Evolutionary conservation across 352 stramenopile genomes (phyloP), one percentile per base, ranked within the genome.

Genomic region (Elongisporangium undulatum): DNA sequence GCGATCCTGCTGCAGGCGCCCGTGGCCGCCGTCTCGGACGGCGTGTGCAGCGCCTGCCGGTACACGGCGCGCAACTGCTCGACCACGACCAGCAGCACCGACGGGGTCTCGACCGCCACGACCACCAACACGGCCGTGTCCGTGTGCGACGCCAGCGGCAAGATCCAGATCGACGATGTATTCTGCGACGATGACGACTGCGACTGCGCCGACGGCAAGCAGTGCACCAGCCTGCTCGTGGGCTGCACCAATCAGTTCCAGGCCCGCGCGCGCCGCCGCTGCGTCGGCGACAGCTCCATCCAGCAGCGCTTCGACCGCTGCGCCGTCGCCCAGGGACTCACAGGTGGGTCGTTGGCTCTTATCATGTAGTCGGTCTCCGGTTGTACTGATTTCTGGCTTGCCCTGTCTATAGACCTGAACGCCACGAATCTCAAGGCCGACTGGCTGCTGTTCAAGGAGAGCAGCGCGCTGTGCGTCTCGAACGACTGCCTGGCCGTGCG

Each of bases 121-220:
- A 58, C 24, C 45, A 54, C 17, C 57, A 71, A 29, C 48, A 54
- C 54, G 20, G 55, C 23, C 21, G 21, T 82, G 5, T 29, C 74
- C 23, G 85, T 95, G 54, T 95, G 85, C 57, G 66, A 90, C 51
- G 63, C 61, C 0, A 53, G 59, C 13, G 78, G 80, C 29, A 61
- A 66, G 12, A 89, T 95, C 52, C 82, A 92, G 63, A 67, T 92
- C 26, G 85, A 93, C 61, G 85, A 95, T 56, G 79, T 94, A 12
- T 91, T 95, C 57, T 95, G 85, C 45, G 75, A 85, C 49, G 62
- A 74, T 49, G 64, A 75, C 52, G 73, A 83, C 49, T 95, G 83
- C 34, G 49, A 60, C 24, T 95, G 85, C 58, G 69, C 68, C 0
- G 61, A 67, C 8, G 74, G 62, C 41, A 75, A 79, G 64, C 55